Evolutionary conservation across 768 basidiomycete species (phyloP).

Genomic region (Panaeolus papilionaceus): DNA sequence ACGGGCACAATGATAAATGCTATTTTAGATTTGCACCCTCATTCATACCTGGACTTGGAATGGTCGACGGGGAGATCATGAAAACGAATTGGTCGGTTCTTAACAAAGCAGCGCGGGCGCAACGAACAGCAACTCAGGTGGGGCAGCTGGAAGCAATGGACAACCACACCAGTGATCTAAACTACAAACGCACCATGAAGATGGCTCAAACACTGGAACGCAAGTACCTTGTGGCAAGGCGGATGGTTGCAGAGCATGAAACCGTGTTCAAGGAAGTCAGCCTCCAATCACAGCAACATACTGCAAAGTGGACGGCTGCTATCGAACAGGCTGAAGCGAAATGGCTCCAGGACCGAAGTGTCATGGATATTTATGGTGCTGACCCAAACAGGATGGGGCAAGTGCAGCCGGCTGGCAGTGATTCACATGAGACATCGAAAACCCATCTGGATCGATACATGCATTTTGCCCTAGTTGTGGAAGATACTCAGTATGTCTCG

Average conservation of each 20-base stretch:
- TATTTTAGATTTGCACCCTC: constrained; percentile 28
- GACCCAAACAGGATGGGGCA: neutral
- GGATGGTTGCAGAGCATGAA: neutral
- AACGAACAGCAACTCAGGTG: neutral
- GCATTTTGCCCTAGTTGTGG: too few species aligned
- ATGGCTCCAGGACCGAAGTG: neutral
- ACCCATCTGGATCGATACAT: too few species aligned
- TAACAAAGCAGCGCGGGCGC: neutral
- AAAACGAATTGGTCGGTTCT: neutral
- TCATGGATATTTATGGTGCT: neutral
- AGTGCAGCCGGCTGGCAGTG: too few species aligned
- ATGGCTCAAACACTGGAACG: neutral
- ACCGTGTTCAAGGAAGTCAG: neutral
- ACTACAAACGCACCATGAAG: neutral
- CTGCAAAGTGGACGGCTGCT: neutral
- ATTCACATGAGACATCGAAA: too few species aligned
- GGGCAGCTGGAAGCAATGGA: neutral
- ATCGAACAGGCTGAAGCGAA: neutral
- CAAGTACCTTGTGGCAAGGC: neutral
- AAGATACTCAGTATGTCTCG: too few species aligned
- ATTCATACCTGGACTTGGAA: constrained; percentile 24
- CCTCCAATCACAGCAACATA: neutral
- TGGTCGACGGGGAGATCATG: neutral
- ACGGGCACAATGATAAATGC: constrained; percentile 34
- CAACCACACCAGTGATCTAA: neutral